Percentiles rank a stretch among this genome's conserved stretches.
These are phyloP conservation scores for Yarrowia keelungensis DNA, from an alignment of 805 yeast species.

Conservation along the genomic window DNA sequence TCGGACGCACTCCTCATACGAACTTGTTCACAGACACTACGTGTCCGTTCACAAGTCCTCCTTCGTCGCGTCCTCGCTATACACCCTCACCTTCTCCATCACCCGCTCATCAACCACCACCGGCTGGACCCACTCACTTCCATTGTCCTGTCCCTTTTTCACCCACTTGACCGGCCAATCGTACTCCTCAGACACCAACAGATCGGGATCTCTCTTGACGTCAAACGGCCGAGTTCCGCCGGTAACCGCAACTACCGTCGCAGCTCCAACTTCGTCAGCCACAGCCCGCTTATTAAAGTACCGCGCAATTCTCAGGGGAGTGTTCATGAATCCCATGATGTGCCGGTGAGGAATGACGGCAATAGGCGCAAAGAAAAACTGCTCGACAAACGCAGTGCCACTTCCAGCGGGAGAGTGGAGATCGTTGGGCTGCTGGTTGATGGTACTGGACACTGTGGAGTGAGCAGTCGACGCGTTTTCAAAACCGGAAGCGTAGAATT, in stretches of 20 bases:
- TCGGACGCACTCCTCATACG: neutral
- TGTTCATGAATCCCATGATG: constrained; percentile 75
- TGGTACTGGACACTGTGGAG: constrained; percentile 40
- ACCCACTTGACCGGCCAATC: constrained; percentile 93
- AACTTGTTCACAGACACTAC: neutral
- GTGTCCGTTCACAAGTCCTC: no score
- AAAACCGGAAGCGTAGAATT: constrained; percentile 54
- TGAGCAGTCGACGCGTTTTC: constrained; percentile 47
- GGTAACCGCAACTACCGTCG: constrained; percentile 61
- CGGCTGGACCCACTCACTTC: constrained; percentile 89
- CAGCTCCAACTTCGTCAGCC: constrained; percentile 67
- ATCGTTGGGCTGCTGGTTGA: constrained; percentile 33
- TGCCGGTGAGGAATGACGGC: constrained; percentile 78
- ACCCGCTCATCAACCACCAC: constrained; percentile 74
- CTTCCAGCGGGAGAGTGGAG: constrained; percentile 13
- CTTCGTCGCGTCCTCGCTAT: constrained; percentile 20
- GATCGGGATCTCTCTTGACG: constrained; percentile 52
- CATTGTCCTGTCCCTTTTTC: constrained; percentile 69
- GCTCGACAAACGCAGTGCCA: constrained; percentile 30
- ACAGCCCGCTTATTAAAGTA: constrained; percentile 77
- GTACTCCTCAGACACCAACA: constrained; percentile 67
- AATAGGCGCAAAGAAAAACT: constrained; percentile 60
- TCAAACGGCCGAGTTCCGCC: constrained; percentile 63
- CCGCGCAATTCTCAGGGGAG: constrained; percentile 77
- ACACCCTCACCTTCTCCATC: constrained; percentile 54